phyloP scores from a whole-genome alignment of 2,329 filamentous ascomycete genomes.

The Exophiala phaeomuriformis region DNA sequence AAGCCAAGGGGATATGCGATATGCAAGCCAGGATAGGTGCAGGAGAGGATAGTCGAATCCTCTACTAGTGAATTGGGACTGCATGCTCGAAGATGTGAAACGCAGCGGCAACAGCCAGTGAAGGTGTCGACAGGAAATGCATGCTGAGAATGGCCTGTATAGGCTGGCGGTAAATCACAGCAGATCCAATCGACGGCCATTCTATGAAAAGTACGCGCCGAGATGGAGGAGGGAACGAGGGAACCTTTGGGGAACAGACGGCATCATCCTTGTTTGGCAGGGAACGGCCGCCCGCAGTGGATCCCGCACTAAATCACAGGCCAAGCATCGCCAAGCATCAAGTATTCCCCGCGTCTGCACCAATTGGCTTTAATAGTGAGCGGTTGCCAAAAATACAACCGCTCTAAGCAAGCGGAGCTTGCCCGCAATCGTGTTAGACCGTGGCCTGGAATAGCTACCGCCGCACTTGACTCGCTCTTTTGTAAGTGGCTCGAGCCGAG shows the following conservation, averaged over 20 bases:
- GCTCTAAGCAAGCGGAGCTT: slow-evolving; percentile 1
- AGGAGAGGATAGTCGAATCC: slow-evolving; percentile 12
- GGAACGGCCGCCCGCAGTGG: slow-evolving; percentile 12
- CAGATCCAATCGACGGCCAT: slow-evolving; percentile 12
- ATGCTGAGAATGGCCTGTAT: background rate
- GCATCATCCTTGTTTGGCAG: slow-evolving; percentile 5
- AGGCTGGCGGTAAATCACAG: slow-evolving; percentile 18
- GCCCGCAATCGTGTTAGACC: background rate
- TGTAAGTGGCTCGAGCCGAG: slow-evolving; percentile 18
- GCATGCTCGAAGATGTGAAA: slow-evolving; percentile 23
- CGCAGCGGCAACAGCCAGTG: slow-evolving; percentile 11
- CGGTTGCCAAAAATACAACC: slow-evolving; percentile 20
- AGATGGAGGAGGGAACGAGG: background rate
- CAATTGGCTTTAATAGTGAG: background rate
- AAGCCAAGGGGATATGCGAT: slow-evolving; percentile 10
- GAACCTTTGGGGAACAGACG: too few species aligned
- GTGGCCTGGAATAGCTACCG: slow-evolving; percentile 19
- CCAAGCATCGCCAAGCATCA: slow-evolving; percentile 7
- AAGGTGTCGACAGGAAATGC: slow-evolving; percentile 4
- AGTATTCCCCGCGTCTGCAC: slow-evolving; percentile 8
- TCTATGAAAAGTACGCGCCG: slow-evolving; percentile 24
- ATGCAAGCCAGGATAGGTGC: slow-evolving; percentile 7
- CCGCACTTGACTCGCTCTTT: slow-evolving; percentile 17
- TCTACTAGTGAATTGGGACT: slow-evolving; percentile 15
- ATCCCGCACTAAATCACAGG: background rate